Conservation (phyloP, 1,284 basidiomycete genomes). For the Coriolopsis trogii region DNA sequence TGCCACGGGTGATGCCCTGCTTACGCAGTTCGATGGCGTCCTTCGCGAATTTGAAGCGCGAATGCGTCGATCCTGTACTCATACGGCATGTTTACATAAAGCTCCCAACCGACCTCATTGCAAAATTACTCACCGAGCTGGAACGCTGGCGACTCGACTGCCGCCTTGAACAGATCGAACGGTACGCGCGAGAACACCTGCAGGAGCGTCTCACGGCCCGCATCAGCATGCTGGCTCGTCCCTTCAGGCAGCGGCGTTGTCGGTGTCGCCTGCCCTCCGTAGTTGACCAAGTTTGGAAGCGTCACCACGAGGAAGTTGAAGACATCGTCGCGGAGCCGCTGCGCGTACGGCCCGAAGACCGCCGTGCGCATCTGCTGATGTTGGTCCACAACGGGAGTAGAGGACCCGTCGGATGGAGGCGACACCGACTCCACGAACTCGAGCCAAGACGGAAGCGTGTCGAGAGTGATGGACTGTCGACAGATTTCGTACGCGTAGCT, state of each 20-base stretch:
- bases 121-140: slow-evolving; percentile 62
- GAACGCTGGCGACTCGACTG: slow-evolving; percentile 75
- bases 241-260: slow-evolving; percentile 39
- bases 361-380: slow-evolving; percentile 48
- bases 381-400: slow-evolving; percentile 45
- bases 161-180: slow-evolving; percentile 81
- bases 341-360: slow-evolving; percentile 73
- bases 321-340: slow-evolving; percentile 69
- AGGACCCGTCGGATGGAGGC: slow-evolving; percentile 50
- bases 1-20: slow-evolving; percentile 60
- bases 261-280: slow-evolving; percentile 33
- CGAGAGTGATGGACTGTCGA: slow-evolving; percentile 71
- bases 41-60: slow-evolving; percentile 88
- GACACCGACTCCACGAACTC: slow-evolving; percentile 71
- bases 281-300: slow-evolving; percentile 62
- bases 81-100: not conserved
- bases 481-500: slow-evolving; percentile 78
- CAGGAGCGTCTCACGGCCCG: slow-evolving; percentile 66
- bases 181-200: slow-evolving; percentile 76
- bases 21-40: slow-evolving; percentile 83
- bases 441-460: slow-evolving; percentile 76
- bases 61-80: slow-evolving; percentile 72
- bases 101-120: not conserved
- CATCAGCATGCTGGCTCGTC: slow-evolving; percentile 38
- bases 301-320: slow-evolving; percentile 76